These are phyloP conservation scores for Rubia tinctorum DNA, from an alignment of 305 asterid genomes.

Conservation along the genomic window DNA sequence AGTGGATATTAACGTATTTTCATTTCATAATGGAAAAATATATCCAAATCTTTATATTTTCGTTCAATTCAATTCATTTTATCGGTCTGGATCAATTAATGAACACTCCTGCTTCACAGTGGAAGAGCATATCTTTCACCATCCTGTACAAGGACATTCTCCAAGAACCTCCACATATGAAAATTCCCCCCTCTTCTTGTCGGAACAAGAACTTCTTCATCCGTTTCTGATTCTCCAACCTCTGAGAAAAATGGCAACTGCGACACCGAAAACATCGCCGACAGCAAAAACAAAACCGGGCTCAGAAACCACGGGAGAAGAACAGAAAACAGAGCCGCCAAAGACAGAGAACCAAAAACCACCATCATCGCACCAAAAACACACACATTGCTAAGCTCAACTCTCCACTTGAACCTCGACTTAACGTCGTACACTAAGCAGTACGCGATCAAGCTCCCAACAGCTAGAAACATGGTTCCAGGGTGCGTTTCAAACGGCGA, in stretches of 20 bases:
- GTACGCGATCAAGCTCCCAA: constrained; percentile 9
- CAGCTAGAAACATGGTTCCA: not conserved
- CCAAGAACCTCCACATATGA: not conserved
- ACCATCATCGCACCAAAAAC: not conserved
- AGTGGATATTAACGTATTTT: too few species aligned
- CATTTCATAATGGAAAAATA: too few species aligned
- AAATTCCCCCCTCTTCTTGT: not conserved
- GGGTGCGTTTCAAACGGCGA: constrained; percentile 17
- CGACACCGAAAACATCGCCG: not conserved
- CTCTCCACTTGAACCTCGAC: not conserved
- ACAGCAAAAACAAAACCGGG: constrained; percentile 1
- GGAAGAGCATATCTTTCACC: too few species aligned
- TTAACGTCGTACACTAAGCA: not conserved
- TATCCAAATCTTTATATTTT: too few species aligned
- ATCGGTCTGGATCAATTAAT: too few species aligned
- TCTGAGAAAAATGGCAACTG: not conserved
- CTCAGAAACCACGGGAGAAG: not conserved
- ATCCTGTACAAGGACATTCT: not conserved
- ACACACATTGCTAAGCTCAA: not conserved
- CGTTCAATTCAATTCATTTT: too few species aligned
- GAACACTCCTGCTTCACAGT: too few species aligned
- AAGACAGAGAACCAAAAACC: too few species aligned
- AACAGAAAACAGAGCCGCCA: constrained; percentile 3
- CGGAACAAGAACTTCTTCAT: not conserved
- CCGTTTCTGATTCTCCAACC: not conserved